Evolutionary conservation across 2,329 filamentous ascomycete genomes (phyloP).

Genomic region (Penicillium sp.): DNA sequence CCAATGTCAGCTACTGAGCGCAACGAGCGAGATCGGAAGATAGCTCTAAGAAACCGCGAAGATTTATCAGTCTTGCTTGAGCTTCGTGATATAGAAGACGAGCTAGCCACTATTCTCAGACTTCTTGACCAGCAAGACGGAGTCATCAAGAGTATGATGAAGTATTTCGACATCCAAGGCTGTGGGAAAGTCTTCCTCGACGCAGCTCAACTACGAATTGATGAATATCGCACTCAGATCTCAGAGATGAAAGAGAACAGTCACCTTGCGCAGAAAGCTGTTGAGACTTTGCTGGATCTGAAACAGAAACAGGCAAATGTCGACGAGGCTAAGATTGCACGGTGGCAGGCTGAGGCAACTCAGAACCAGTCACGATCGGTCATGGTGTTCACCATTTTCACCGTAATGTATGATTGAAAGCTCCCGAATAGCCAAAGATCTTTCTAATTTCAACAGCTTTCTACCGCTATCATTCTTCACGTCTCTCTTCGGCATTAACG

Average conservation of each 20-base stretch:
- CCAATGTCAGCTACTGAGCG: conserved; percentile 33
- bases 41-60: conserved; percentile 59
- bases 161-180: conserved; percentile 33
- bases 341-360: conserved; percentile 62
- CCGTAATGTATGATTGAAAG: conserved; percentile 50
- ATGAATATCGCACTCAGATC: conserved; percentile 55
- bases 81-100: conserved; percentile 63
- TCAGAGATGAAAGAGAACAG: conserved; percentile 60
- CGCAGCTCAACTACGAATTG: conserved; percentile 53
- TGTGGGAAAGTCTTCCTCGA: conserved; percentile 52
- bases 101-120: conserved; percentile 56
- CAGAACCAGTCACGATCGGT: conserved; percentile 61
- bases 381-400: conserved; percentile 60
- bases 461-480: conserved; percentile 65
- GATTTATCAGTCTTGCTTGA: conserved; percentile 63
- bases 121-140: conserved; percentile 59
- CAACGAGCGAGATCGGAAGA: conserved; percentile 47
- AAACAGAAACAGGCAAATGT: conserved; percentile 66
- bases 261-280: conserved; percentile 59
- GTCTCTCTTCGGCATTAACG: conserved; percentile 65
- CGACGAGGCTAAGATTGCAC: conserved; percentile 62
- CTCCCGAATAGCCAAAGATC: no score
- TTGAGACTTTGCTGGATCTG: conserved; percentile 65
- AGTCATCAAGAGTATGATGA: conserved; percentile 45
- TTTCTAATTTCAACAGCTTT: conserved; percentile 39